Evolutionary conservation across 2,329 filamentous ascomycete genomes (phyloP).

Genomic region (Aspergillus carbonarius): DNA sequence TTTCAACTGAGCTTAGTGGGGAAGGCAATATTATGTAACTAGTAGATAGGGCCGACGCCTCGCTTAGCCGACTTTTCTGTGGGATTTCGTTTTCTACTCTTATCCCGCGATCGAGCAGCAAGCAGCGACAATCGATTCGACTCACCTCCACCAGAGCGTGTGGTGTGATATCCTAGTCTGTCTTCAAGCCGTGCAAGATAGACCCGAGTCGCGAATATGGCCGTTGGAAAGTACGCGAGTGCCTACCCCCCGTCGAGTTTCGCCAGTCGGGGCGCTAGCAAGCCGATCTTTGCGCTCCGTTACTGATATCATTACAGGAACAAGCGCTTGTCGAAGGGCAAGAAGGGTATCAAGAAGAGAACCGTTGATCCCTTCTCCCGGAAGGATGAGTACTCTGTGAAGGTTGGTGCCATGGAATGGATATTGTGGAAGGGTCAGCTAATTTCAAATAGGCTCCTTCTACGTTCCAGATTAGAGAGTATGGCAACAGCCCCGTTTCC

Average conservation of each 20-base stretch:
- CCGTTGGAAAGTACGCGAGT: constrained; percentile 71
- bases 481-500: constrained; percentile 48
- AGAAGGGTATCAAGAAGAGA: constrained; percentile 99
- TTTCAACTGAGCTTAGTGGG: constrained; percentile 13
- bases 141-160: constrained; percentile 37
- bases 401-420: constrained; percentile 56
- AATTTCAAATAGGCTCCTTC: constrained; percentile 69
- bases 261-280: background rate
- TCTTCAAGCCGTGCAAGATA: constrained; percentile 43
- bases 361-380: constrained; percentile 94
- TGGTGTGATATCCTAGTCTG: constrained; percentile 44
- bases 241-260: constrained; percentile 4
- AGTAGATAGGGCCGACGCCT: constrained; percentile 36
- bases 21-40: constrained; percentile 31
- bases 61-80: constrained; percentile 49
- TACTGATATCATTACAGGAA: constrained; percentile 61
- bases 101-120: constrained; percentile 33
- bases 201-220: constrained; percentile 67
- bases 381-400: constrained; percentile 99
- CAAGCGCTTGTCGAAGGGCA: constrained; percentile 99
- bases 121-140: constrained; percentile 37
- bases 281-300: background rate
- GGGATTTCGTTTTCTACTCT: constrained; percentile 43
- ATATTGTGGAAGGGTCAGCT: constrained; percentile 10
- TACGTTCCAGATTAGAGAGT: constrained; percentile 96